Base-by-base conservation (phyloP, 177 flowering plant genomes). In the Telopea speciosissima region DNA sequence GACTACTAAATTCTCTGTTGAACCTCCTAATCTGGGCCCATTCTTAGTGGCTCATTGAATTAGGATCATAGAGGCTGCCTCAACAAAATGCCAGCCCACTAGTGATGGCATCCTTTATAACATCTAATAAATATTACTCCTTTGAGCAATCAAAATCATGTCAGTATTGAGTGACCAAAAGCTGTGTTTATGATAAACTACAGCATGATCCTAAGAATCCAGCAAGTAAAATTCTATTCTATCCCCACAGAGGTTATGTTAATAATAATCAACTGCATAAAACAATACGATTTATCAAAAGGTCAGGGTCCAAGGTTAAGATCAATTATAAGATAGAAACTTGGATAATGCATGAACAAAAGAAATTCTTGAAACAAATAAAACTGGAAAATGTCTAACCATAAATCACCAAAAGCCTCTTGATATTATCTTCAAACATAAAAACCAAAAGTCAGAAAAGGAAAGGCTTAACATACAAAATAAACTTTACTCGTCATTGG, bases 401-500 rank as follows among this genome's bases (percentile, higher is more conserved):
- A 21, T 58, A n/a, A 3, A 21, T 58, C n/a, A 36, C 61, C n/a
- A 58, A 58, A 58, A 58, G n/a, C 23, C 16, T n/a, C 7, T 13
- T 49, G 17, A 49, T 8, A 49, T 49, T 49, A 16, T 16, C 19
- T 58, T 19, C 61, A 58, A 58, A 58, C 8, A 58, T 21, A 16
- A 58, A 1, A 25, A 23, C 0, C 8, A 6, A 36, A 36, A 5
- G 40, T 36, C 54, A 49, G 19, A 49, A 49, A 49, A 8, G 8
- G 13, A n/a, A n/a, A 49, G 1, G 19, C 54, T 49, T 11, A 42
- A 84, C 99, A 71, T 85, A 92, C 99, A 81, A 89, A 88, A 76
- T 85, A 83, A 63, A 91, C 79, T 90, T 87, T 96, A 78, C 97
- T 96, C 79, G 72, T 79, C 83, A 91, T 70, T 19, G 85, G 83